Base-by-base conservation (phyloP, 306 rosid genomes). In the Prunus dulcis region DNA sequence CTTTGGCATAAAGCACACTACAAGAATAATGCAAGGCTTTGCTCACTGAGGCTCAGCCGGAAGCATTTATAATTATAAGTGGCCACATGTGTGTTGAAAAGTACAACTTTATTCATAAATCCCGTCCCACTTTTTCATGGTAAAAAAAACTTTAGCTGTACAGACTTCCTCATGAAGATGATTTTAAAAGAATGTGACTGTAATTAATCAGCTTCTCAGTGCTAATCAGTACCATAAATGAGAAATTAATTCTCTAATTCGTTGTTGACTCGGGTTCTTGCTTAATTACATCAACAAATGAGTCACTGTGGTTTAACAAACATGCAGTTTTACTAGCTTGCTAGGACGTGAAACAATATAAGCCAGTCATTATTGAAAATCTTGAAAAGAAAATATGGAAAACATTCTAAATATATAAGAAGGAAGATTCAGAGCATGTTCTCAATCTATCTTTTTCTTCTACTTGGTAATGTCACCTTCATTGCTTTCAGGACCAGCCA, bases 1-100 rank as follows among this genome's bases (percentile, higher is more conserved):
- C 95, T 84, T 90, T 88, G 87, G 92, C 90, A 83, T 83, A 50
- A 46, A 63, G 66, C 68, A 56, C 79, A 66, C 89, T 79, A 38
- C 51, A 67, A 66, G 49, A 41, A 53, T 68, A 62, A 63, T 61
- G 64, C 79, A 25, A 43, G 76, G 45, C 14, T 6, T 12, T 9
- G 79, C 63, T 53, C 2, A 51, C 17, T 11, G 5, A 38, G 10
- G 62, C 25, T 56, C 28, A 32, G 61, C 80, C 67, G 15, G 41
- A 63, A 43, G 67, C 55, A 57, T 57, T 41, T 63, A 12, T 64
- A 46, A 34, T 49, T 66, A 55, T 64, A 34, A 74, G 83, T 88
- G 85, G 77, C 75, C 74, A 71, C 65, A 89, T 85, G 41, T 15
- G 17, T 72, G 67, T 72, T n/a, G 41, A 57, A 72, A 72, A 72